A percentile compares a stretch with the other conserved stretches of the same genome.
phyloP scores from a whole-genome alignment of 345 rosid genomes.

The Ceriops tagal region DNA sequence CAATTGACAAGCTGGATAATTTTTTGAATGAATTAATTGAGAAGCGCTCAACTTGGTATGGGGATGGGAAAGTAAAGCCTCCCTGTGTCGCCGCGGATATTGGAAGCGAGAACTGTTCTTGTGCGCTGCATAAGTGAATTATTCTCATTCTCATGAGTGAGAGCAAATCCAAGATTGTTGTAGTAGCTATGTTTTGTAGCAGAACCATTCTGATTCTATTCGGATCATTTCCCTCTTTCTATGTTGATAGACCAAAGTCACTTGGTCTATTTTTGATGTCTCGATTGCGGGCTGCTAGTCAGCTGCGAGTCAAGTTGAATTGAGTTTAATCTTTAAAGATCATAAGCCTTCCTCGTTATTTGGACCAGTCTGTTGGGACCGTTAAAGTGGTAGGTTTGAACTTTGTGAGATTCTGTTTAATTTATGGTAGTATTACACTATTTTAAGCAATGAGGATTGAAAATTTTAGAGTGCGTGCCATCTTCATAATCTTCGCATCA shows the following conservation, averaged over 20 bases:
- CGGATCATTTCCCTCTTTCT: neutral
- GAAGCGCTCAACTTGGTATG: slow-evolving; percentile 60
- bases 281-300: too few species aligned
- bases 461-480: too few species aligned
- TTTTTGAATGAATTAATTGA: slow-evolving; percentile 62
- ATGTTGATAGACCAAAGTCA: neutral
- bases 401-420: too few species aligned
- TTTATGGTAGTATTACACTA: too few species aligned
- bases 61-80: slow-evolving; percentile 36
- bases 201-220: neutral
- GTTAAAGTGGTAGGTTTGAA: slow-evolving; percentile 18
- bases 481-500: too few species aligned
- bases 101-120: slow-evolving; percentile 61
- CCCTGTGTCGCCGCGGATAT: slow-evolving; percentile 67
- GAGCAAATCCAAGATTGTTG: neutral
- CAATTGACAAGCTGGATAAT: slow-evolving; percentile 68
- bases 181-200: neutral
- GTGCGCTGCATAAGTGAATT: slow-evolving; percentile 48
- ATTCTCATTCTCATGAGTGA: neutral
- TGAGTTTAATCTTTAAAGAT: too few species aligned
- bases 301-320: too few species aligned
- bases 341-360: slow-evolving; percentile 44
- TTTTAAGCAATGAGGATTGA: too few species aligned
- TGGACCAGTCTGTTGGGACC: slow-evolving; percentile 61
- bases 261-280: neutral